phyloP scores from a whole-genome alignment of 2,329 filamentous ascomycete species.

The Colletotrichum phormii region DNA sequence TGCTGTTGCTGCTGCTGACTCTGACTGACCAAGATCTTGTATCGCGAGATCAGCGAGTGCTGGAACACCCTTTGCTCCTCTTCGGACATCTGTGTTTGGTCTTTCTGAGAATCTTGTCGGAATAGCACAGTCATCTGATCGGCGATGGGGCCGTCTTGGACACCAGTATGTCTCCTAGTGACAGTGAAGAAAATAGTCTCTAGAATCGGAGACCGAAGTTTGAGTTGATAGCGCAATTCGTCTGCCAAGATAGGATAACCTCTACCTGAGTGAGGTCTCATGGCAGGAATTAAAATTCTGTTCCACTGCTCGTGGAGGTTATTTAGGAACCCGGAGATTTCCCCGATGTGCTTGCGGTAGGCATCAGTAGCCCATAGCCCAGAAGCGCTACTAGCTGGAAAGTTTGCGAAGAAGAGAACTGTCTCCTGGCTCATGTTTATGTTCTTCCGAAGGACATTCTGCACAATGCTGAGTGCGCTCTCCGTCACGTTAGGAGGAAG shows the following conservation, averaged over 20 bases:
- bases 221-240: constrained; percentile 63
- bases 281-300: constrained; percentile 46
- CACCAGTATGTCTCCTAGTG: constrained; percentile 58
- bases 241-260: constrained; percentile 66
- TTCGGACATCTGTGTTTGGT: constrained; percentile 21
- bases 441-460: constrained; percentile 52
- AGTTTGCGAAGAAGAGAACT: constrained; percentile 50
- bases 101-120: constrained; percentile 36
- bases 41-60: constrained; percentile 17
- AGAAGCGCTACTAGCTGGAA: constrained; percentile 44
- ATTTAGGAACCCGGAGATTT: constrained; percentile 58
- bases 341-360: constrained; percentile 39
- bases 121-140: constrained; percentile 45
- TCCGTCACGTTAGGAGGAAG: constrained; percentile 40
- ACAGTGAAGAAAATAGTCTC: constrained; percentile 66
- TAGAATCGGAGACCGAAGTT: constrained; percentile 61
- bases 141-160: constrained; percentile 48
- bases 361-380: constrained; percentile 22
- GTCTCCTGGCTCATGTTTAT: constrained; percentile 42
- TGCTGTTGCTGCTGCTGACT: neutral
- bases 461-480: constrained; percentile 48
- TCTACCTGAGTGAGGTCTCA: constrained; percentile 43
- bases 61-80: constrained; percentile 3
- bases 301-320: constrained; percentile 56
- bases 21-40: constrained; percentile 9